Evolutionary conservation across 192 early-diverging fungal species (phyloP), one percentile per base, ranked within the genome.

Genomic region (Backusella liffmaniae): DNA sequence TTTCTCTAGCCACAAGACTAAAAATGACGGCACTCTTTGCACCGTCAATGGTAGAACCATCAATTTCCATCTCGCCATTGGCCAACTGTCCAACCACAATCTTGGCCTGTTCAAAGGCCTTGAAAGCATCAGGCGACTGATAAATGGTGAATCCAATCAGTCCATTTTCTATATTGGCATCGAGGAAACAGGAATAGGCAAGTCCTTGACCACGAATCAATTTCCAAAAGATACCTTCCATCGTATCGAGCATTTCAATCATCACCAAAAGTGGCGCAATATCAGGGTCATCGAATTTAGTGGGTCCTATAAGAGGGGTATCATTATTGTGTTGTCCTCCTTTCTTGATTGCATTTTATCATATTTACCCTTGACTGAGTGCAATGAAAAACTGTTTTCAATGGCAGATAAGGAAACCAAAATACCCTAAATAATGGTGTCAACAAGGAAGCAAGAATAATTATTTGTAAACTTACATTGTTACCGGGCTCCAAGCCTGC

Each of bases 181-280:
- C 74, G 30, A 90, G 72, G 34, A 67, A 82, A 74, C 79, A 82
- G 16, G 84, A 78, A 76, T 90, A 90, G 13, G 88, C 89, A 16
- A 87, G 77, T 13, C 89, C 89, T 32, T 84, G 83, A 23, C 89
- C 89, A 70, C 89, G 89, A 65, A 90, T 85, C n/a, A 86, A 72
- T 75, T 86, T 88, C 88, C 88, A 90, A 68, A 90, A 89, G 8
- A 85, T 78, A 30, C 89, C 89, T 76, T 90, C 89, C 73, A 87
- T 84, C 0, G 85, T 85, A 49, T 88, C 80, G 46, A 90, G 75
- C 26, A 86, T 72, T 65, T 90, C 89, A 46, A 80, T 83, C 70
- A 88, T 78, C 6, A 90, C 88, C 67, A 88, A 66, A 5, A 90
- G 73, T 23, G 89, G 80, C 32, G 88, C 85, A 65, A 88, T 80